These are phyloP conservation scores for Lunasporangiospora selenospora DNA, from an alignment of 192 early-diverging fungal genomes.

Conservation along the genomic window DNA sequence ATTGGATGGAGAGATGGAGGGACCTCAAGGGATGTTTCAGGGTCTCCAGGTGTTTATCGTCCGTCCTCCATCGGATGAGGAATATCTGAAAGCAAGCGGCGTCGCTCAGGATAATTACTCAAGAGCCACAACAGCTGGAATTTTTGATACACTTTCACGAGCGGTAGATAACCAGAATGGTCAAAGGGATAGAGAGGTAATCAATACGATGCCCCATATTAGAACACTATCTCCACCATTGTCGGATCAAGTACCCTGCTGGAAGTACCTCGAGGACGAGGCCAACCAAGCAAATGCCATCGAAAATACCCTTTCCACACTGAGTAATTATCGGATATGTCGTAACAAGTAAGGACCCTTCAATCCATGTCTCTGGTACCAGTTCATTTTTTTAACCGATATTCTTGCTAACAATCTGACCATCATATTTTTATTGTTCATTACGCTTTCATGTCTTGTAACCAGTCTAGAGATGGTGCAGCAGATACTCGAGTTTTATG, in stretches of 20 bases:
- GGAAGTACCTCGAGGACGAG: constrained; percentile 17
- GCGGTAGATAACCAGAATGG: too few species aligned
- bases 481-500: constrained; percentile 18
- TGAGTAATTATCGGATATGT: constrained; percentile 21
- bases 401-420: too few species aligned
- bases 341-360: constrained; percentile 12
- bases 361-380: neutral
- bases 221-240: too few species aligned
- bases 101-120: too few species aligned
- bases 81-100: constrained; percentile 17
- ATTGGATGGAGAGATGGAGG: constrained; percentile 20
- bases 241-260: too few species aligned
- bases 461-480: constrained; percentile 24
- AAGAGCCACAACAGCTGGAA: too few species aligned
- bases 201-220: too few species aligned
- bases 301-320: neutral
- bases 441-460: neutral
- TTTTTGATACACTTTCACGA: too few species aligned
- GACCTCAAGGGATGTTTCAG: constrained; percentile 39
- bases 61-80: constrained; percentile 21
- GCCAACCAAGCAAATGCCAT: neutral
- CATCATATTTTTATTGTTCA: too few species aligned
- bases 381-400: too few species aligned
- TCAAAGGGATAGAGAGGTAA: too few species aligned
- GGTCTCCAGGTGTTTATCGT: constrained; percentile 26